These are phyloP conservation scores for Capronia americana DNA, from an alignment of 2,329 filamentous ascomycete genomes.

Conservation along the genomic window DNA sequence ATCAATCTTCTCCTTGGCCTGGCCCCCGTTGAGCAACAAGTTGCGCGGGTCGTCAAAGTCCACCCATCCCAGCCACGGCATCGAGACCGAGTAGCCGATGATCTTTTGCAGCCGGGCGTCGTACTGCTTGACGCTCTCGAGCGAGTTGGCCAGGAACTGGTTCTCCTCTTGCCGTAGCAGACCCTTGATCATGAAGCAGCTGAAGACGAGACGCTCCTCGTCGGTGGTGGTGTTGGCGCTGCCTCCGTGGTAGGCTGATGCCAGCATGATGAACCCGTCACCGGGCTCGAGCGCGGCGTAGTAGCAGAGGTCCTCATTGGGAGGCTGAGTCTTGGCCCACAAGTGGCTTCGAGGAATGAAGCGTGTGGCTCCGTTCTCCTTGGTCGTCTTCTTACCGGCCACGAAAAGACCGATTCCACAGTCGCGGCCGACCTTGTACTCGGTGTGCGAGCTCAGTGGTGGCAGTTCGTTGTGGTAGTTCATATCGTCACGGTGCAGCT, in stretches of 20 bases:
- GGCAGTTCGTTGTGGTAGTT: no score
- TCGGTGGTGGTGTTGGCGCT: slow-evolving; percentile 42
- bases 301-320: slow-evolving; percentile 10
- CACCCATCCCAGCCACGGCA: background rate
- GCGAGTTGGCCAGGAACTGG: background rate
- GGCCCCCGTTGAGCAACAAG: slow-evolving; percentile 9
- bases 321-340: slow-evolving; percentile 18
- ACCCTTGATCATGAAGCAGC: slow-evolving; percentile 45
- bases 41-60: slow-evolving; percentile 14
- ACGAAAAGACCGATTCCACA: slow-evolving; percentile 20
- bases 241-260: slow-evolving; percentile 46
- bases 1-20: slow-evolving; percentile 9
- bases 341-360: slow-evolving; percentile 22
- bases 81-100: background rate
- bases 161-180: slow-evolving; percentile 40
- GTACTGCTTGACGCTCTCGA: background rate
- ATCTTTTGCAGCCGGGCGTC: background rate
- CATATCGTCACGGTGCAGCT: slow-evolving; percentile 41
- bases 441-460: slow-evolving; percentile 36
- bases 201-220: slow-evolving; percentile 44
- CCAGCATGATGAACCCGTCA: slow-evolving; percentile 48
- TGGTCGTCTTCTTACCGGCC: slow-evolving; percentile 36
- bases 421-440: slow-evolving; percentile 18
- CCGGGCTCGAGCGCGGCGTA: slow-evolving; percentile 40
- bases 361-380: slow-evolving; percentile 43